A percentile compares a stretch with the other conserved stretches of the same genome.
Conservation (phyloP, 805 yeast genomes). For the Candida palmyrensis region DNA sequence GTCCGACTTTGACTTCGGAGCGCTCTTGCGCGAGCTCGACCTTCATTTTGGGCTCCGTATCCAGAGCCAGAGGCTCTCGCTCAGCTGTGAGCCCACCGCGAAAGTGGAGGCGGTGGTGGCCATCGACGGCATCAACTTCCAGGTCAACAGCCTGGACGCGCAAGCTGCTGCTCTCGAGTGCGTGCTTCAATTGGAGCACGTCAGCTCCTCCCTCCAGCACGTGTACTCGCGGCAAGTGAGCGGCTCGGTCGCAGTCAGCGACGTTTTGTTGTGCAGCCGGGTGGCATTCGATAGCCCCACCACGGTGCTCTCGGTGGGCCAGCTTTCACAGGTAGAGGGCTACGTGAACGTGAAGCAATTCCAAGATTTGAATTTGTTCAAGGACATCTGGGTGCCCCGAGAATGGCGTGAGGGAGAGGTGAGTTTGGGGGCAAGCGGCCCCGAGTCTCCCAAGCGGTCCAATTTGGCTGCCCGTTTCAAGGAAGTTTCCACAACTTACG, state of each 20-base stretch:
- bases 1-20: slow-evolving; percentile 34
- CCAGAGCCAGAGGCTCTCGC: slow-evolving; percentile 66
- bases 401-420: slow-evolving; percentile 24
- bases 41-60: slow-evolving; percentile 58
- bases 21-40: slow-evolving; percentile 50
- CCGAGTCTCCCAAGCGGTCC: slow-evolving; percentile 20
- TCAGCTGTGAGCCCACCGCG: slow-evolving; percentile 93
- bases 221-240: slow-evolving; percentile 86
- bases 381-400: slow-evolving; percentile 73
- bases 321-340: slow-evolving; percentile 50
- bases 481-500: slow-evolving; percentile 55
- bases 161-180: slow-evolving; percentile 34
- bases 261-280: slow-evolving; percentile 44
- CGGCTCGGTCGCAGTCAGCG: slow-evolving; percentile 53
- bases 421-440: too few species aligned
- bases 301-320: slow-evolving; percentile 45
- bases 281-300: slow-evolving; percentile 38
- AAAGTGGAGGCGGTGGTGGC: slow-evolving; percentile 85
- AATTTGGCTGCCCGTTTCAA: slow-evolving; percentile 45
- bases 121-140: slow-evolving; percentile 59
- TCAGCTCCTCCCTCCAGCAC: slow-evolving; percentile 78
- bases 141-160: slow-evolving; percentile 42
- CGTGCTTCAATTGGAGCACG: slow-evolving; percentile 45
- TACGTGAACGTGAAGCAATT: slow-evolving; percentile 77
- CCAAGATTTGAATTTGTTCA: slow-evolving; percentile 79